Evolutionary conservation across 2,329 filamentous ascomycete genomes (phyloP).

Genomic region (Macrophomina phaseolina): DNA sequence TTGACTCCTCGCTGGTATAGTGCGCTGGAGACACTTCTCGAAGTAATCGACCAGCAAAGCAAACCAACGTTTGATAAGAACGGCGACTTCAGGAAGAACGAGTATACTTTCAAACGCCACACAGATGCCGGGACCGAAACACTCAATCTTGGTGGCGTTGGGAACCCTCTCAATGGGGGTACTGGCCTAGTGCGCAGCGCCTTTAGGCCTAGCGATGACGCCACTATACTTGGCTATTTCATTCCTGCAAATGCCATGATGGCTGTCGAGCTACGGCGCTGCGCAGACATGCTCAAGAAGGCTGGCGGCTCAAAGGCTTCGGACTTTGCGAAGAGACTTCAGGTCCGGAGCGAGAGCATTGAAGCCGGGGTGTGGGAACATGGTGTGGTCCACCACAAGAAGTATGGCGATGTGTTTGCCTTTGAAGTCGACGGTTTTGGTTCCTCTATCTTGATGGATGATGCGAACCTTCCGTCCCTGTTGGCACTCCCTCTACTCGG

Average conservation of each 20-base stretch:
- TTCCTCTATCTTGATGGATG: constrained; percentile 83
- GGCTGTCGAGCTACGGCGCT: constrained; percentile 81
- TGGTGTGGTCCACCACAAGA: constrained; percentile 76
- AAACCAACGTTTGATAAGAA: constrained; percentile 78
- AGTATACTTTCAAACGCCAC: constrained; percentile 84
- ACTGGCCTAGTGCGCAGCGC: constrained; percentile 89
- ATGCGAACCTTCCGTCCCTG: constrained; percentile 84
- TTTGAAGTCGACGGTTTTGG: constrained; percentile 90
- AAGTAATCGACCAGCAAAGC: constrained; percentile 78
- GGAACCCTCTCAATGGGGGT: constrained; percentile 86
- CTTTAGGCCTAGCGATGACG: constrained; percentile 93
- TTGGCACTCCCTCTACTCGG: constrained; percentile 80
- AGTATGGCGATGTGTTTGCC: constrained; percentile 80
- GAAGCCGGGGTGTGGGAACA: constrained; percentile 82
- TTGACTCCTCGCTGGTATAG: constrained; percentile 77
- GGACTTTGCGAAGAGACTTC: constrained; percentile 53
- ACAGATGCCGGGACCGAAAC: constrained; percentile 91
- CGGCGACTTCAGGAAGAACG: constrained; percentile 69
- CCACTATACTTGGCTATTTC: constrained; percentile 91
- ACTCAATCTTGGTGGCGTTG: constrained; percentile 77
- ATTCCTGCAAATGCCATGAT: constrained; percentile 98
- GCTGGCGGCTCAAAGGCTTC: constrained; percentile 57
- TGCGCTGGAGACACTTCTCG: constrained; percentile 76
- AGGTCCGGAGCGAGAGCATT: constrained; percentile 68
- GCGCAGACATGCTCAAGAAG: constrained; percentile 70